phyloP scores from a whole-genome alignment of 306 rosid species.

The Quercus variabilis region DNA sequence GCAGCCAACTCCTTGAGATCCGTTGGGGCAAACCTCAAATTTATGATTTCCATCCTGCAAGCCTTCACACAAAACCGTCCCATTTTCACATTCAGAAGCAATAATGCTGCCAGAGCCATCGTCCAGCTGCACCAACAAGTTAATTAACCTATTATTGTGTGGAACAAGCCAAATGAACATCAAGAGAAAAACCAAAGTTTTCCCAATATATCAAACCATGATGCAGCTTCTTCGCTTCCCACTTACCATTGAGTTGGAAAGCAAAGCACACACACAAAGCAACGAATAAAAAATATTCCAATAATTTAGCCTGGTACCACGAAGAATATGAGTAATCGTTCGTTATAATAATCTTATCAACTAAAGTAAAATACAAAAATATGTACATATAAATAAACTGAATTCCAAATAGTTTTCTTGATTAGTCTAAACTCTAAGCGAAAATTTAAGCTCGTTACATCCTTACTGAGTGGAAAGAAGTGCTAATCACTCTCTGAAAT shows the following conservation, averaged over 20 bases:
- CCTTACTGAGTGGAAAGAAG: too few species aligned
- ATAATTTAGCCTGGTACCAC: neutral
- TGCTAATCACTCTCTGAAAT: neutral
- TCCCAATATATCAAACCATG: neutral
- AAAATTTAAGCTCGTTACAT: too few species aligned
- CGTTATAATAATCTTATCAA: too few species aligned
- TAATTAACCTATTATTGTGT: neutral
- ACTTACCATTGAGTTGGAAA: neutral
- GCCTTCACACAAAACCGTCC: slow-evolving; percentile 40
- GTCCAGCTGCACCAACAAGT: slow-evolving; percentile 59
- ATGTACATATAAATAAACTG: neutral
- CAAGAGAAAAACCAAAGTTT: neutral
- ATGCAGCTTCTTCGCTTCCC: neutral
- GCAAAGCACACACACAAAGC: neutral
- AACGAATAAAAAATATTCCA: neutral
- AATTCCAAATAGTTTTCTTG: neutral
- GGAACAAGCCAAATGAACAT: neutral
- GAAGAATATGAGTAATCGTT: neutral
- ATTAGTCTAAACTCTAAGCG: too few species aligned
- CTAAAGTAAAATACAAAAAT: neutral
- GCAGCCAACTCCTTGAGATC: slow-evolving; percentile 50
- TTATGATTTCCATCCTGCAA: slow-evolving; percentile 77
- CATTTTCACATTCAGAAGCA: slow-evolving; percentile 43
- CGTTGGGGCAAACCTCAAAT: slow-evolving; percentile 65
- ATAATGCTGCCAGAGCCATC: slow-evolving; percentile 18